A percentile compares a stretch with the other conserved stretches of the same genome.
Conservation (phyloP, 371 early-diverging fungal species). For the Synchytrium microbalum region DNA sequence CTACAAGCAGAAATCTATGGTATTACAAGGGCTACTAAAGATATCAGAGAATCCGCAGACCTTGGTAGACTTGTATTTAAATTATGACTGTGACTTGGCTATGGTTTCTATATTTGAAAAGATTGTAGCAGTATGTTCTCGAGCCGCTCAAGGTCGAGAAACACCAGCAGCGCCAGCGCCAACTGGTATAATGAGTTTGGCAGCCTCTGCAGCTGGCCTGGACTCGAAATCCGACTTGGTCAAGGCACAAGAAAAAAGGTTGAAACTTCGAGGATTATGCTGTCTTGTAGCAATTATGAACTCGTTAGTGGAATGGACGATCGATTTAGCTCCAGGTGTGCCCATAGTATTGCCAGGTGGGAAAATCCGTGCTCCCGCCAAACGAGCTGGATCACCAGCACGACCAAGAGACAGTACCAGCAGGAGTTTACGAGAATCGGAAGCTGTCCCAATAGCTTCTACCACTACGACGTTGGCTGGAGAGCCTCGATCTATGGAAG, state of each 20-base stretch:
- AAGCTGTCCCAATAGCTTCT: neutral
- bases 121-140: conserved; percentile 31
- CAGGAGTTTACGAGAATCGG: conserved; percentile 1
- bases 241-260: conserved; percentile 27
- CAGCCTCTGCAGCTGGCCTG: conserved; percentile 21
- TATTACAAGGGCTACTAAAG: conserved; percentile 40
- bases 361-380: conserved; percentile 1
- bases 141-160: conserved; percentile 36
- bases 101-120: conserved; percentile 39
- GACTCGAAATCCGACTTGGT: conserved; percentile 24
- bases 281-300: conserved; percentile 34
- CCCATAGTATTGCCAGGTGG: conserved; percentile 9
- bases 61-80: conserved; percentile 46
- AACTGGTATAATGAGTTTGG: conserved; percentile 13
- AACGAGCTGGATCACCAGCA: neutral
- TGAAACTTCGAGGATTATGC: conserved; percentile 27
- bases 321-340: conserved; percentile 21
- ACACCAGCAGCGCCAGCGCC: conserved; percentile 7
- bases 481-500: neutral
- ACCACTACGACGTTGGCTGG: neutral
- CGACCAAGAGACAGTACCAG: conserved; percentile 2
- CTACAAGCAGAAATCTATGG: conserved; percentile 37
- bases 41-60: conserved; percentile 41
- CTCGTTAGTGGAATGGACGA: conserved; percentile 37
- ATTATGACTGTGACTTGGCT: conserved; percentile 49